These are phyloP conservation scores for Raffaelea deltoideospora DNA, from an alignment of 2,329 filamentous ascomycete genomes.

Conservation along the genomic window DNA sequence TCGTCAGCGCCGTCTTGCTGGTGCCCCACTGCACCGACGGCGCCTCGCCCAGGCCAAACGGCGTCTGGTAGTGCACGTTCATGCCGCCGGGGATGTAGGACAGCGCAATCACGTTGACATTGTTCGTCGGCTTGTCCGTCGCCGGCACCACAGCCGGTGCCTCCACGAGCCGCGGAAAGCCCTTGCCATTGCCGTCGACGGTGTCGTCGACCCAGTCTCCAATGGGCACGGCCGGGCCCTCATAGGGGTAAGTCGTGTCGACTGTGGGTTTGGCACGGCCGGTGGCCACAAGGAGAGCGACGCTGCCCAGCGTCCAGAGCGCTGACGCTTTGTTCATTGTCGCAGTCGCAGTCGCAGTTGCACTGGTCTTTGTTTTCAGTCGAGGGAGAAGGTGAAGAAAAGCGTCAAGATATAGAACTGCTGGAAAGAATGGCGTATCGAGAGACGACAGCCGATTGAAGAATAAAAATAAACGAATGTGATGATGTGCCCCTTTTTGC, in stretches of 20 bases:
- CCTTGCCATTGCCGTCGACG: conserved; percentile 35
- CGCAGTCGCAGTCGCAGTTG: too few relatives aligned
- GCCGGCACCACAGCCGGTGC: conserved; percentile 31
- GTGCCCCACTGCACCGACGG: conserved; percentile 29
- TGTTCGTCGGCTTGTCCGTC: conserved; percentile 28
- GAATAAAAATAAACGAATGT: too few relatives aligned
- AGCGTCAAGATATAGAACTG: too few relatives aligned
- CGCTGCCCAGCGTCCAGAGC: conserved; percentile 1
- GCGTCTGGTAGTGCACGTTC: conserved; percentile 37
- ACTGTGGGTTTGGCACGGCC: conserved; percentile 11
- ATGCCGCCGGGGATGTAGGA: conserved; percentile 32
- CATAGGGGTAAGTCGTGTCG: conserved; percentile 29
- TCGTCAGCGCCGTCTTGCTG: conserved; percentile 15
- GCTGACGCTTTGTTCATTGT: too few relatives aligned
- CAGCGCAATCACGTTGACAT: conserved; percentile 34
- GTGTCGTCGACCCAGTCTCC: conserved; percentile 35
- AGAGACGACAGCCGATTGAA: too few relatives aligned
- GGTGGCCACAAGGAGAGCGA: conserved; percentile 1
- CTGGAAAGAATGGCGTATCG: too few relatives aligned
- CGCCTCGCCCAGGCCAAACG: conserved; percentile 30
- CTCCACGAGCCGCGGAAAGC: conserved; percentile 33
- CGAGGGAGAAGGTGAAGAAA: too few relatives aligned
- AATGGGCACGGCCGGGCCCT: conserved; percentile 29
- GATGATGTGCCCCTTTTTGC: too few relatives aligned
- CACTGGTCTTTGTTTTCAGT: too few relatives aligned